Evolutionary conservation across 1,284 basidiomycete species (phyloP).

Genomic region (Sanghuangporus weigelae): DNA sequence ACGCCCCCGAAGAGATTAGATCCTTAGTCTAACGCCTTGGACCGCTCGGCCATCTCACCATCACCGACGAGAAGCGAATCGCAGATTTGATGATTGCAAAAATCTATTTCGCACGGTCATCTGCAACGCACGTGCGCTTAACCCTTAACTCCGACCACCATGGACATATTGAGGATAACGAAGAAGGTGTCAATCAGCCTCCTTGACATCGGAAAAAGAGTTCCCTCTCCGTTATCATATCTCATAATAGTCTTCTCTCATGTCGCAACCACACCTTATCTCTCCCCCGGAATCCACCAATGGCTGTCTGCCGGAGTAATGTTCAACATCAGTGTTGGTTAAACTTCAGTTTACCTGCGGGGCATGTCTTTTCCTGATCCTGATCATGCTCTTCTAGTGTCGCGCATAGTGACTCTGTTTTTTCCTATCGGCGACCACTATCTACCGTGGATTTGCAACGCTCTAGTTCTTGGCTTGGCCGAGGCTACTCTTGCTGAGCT

Average conservation of each 20-base stretch:
- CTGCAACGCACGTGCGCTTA: not conserved
- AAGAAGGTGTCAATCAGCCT: not conserved
- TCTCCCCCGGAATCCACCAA: no score
- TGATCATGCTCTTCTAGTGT: not conserved
- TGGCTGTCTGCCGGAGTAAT: not conserved
- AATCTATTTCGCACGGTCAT: no score
- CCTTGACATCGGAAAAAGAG: not conserved
- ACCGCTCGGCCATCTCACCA: slow-evolving; percentile 75
- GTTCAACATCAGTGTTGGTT: not conserved
- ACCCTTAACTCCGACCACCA: not conserved
- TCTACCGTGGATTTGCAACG: not conserved
- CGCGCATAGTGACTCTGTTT: not conserved
- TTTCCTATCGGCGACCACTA: not conserved
- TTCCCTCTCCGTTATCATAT: not conserved
- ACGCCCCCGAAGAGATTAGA: slow-evolving; percentile 43
- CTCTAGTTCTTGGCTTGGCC: not conserved
- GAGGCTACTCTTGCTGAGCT: not conserved
- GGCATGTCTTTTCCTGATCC: no score
- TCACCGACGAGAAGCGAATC: no score
- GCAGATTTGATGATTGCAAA: no score
- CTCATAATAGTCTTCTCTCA: not conserved
- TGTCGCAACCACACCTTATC: not conserved
- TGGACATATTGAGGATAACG: not conserved
- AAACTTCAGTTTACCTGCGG: no score
- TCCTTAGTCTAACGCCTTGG: slow-evolving; percentile 73